Evolutionary conservation across 1,284 basidiomycete species (phyloP).

Genomic region (Puccinia polysora): DNA sequence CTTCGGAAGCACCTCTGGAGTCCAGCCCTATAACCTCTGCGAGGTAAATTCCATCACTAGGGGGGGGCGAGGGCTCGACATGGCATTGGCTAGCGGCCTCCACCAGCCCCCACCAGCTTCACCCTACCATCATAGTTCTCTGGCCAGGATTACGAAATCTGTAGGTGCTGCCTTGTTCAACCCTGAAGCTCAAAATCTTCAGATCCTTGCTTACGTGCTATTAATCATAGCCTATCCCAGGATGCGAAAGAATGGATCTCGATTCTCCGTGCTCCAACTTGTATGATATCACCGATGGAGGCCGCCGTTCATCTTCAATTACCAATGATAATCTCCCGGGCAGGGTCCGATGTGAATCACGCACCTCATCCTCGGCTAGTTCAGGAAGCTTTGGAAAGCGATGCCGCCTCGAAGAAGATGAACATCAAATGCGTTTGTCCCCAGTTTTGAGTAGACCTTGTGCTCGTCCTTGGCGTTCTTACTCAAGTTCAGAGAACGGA

Average conservation of each 20-base stretch:
- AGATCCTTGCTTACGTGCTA: not conserved
- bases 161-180: too few species aligned
- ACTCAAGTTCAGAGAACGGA: not conserved
- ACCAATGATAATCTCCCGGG: not conserved
- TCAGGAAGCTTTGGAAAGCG: slow-evolving; percentile 2
- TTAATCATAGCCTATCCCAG: not conserved
- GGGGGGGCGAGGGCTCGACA: too few species aligned
- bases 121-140: too few species aligned
- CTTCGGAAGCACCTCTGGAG: too few species aligned
- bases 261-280: slow-evolving; percentile 3
- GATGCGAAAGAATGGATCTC: not conserved
- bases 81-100: too few species aligned
- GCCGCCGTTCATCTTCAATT: not conserved
- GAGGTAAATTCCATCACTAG: too few species aligned
- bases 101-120: too few species aligned
- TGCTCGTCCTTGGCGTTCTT: not conserved
- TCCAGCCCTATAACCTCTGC: too few species aligned
- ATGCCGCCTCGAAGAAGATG: slow-evolving; percentile 8
- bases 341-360: not conserved
- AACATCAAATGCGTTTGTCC: not conserved
- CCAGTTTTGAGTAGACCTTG: not conserved
- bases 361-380: slow-evolving; percentile 1
- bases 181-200: not conserved
- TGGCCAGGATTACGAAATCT: too few species aligned
- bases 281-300: not conserved